These are phyloP conservation scores for Boletus holoroseus DNA, from an alignment of 1,284 basidiomycete species.

Conservation along the genomic window DNA sequence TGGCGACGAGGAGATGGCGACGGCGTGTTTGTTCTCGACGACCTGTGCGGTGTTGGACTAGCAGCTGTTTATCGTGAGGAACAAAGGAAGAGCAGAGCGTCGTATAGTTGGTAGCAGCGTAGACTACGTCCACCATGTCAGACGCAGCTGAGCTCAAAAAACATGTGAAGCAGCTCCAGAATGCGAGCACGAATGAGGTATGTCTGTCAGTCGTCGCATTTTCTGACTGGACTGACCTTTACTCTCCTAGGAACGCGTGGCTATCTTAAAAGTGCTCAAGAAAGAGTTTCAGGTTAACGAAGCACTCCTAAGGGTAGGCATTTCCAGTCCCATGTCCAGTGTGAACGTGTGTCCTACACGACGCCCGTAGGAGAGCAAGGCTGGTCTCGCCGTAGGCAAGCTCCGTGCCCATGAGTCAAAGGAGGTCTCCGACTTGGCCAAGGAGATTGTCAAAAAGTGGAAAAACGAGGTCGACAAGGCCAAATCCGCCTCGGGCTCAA, in stretches of 20 bases:
- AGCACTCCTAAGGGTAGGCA: constrained; percentile 77
- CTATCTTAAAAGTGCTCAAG: constrained; percentile 71
- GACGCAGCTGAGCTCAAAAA: constrained; percentile 63
- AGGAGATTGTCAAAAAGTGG: constrained; percentile 92
- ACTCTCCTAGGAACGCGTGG: constrained; percentile 59
- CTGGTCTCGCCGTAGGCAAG: constrained; percentile 90
- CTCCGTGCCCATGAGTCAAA: constrained; percentile 71
- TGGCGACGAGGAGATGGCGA: constrained; percentile 5
- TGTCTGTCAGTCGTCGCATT: constrained; percentile 23
- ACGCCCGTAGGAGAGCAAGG: constrained; percentile 72
- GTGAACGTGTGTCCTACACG: constrained; percentile 4
- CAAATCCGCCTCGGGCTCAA: constrained; percentile 43
- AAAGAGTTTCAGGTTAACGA: constrained; percentile 79
- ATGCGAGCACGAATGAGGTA: constrained; percentile 57
- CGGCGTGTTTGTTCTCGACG: neutral
- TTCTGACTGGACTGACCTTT: constrained; percentile 18
- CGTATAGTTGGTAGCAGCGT: constrained; percentile 21
- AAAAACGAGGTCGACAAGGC: constrained; percentile 80
- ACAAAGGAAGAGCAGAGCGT: neutral
- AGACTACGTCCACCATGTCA: constrained; percentile 31
- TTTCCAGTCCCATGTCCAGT: constrained; percentile 21
- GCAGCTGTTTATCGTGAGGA: neutral
- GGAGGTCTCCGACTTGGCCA: constrained; percentile 77
- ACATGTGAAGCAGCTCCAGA: constrained; percentile 73
- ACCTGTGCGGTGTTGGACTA: neutral